Conservation (phyloP, 2,329 filamentous ascomycete species). For the Pestalotiopsis fici region DNA sequence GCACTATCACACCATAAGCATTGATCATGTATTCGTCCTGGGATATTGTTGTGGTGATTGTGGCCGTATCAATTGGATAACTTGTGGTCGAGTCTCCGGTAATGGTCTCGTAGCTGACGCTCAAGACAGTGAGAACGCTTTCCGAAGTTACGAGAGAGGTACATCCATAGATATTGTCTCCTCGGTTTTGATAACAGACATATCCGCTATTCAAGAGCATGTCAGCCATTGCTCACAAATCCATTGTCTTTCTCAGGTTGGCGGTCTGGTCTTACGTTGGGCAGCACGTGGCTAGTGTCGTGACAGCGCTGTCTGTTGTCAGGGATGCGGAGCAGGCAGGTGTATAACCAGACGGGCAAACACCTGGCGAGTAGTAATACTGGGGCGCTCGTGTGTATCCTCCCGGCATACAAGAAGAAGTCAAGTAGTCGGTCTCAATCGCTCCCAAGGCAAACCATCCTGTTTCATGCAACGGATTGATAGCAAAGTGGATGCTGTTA, state of each 20-base stretch:
- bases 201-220: neutral
- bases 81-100: neutral
- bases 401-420: neutral
- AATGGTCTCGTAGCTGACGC: neutral
- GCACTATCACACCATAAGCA: neutral
- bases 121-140: neutral
- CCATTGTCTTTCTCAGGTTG: neutral
- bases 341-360: neutral
- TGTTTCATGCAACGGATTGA: neutral
- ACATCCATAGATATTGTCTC: neutral
- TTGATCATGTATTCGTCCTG: neutral
- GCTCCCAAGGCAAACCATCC: neutral
- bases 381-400: neutral
- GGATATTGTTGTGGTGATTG: neutral
- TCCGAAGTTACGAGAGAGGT: neutral
- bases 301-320: neutral
- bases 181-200: neutral
- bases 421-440: neutral
- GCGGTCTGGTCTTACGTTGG: neutral
- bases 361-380: neutral
- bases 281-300: neutral
- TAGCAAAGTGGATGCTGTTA: neutral
- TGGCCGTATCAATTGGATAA: neutral
- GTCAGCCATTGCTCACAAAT: neutral
- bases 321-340: neutral